Base-by-base conservation (phyloP, 2,329 filamentous ascomycete genomes). In the Trichoderma sp. region DNA sequence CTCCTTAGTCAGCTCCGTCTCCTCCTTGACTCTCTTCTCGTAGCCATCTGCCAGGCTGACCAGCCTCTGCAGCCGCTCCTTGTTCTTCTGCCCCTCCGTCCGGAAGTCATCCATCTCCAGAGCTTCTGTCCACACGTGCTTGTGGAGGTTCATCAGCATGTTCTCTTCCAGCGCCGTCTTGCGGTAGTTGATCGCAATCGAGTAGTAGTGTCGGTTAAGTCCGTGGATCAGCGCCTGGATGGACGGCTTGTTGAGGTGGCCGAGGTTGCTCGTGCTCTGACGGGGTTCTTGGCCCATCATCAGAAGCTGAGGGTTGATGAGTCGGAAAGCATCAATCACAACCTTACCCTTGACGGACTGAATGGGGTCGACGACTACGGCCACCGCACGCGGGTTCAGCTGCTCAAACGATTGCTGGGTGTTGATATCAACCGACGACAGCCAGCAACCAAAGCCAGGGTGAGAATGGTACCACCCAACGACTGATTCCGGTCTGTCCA, bases 371-470 rank as follows among this genome's bases (percentile, higher is more conserved):
- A 99, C 94, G 78, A 99, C 96, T 65, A 99, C 96, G 76, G 96
- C 96, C 75, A 99, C 96, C 76, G 96, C 95, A 80, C 96, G 94
- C 43, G 96, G 94, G 8, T 94, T 99, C 73, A 99, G 90, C 84
- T 98, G 96, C 85, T 99, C 96, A 83, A 99, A 99, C n/a, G 95
- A 98, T 84, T 99, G 96, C 81, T 99, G 96, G 34, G 96, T 99
- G 86, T 99, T 98, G 86, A 99, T 98, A 86, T 99, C 96, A 80
- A 99, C 96, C 21, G 93, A 97, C 2, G 96, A 99, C 30, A 99
- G 90, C 96, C 96, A 99, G 88, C 96, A 99, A 78, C 96, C 96
- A 81, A 99, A 99, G 77, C 96, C 96, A 65, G 96, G 96, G 88
- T 99, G 96, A 75, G 96, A 98, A 84, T 99, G 96, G 84, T 99